phyloP scores from a whole-genome alignment of 2,329 filamentous ascomycete genomes.

The Colletotrichum shisoi region DNA sequence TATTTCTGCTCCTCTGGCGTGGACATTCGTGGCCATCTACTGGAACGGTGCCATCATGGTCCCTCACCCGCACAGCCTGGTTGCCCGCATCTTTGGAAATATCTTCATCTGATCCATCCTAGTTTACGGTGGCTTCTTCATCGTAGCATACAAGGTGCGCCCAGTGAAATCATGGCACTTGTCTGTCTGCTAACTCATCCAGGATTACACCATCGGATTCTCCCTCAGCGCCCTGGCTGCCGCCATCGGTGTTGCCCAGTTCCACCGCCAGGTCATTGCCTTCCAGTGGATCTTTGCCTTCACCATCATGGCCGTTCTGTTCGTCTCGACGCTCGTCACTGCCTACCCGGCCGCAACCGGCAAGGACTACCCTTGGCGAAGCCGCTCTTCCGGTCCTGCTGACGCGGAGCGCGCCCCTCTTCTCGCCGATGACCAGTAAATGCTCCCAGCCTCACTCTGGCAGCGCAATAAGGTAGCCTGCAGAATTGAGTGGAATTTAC shows the following conservation, averaged over 20 bases:
- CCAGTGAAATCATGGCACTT: not conserved
- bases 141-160: constrained; percentile 73
- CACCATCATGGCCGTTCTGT: constrained; percentile 77
- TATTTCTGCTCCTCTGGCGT: constrained; percentile 80
- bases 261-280: constrained; percentile 74
- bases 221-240: constrained; percentile 76
- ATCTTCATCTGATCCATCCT: constrained; percentile 87
- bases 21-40: constrained; percentile 86
- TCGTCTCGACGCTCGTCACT: constrained; percentile 71
- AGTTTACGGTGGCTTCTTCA: constrained; percentile 78
- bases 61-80: constrained; percentile 68
- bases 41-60: constrained; percentile 88
- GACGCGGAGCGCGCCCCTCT: constrained; percentile 70
- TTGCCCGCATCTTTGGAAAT: constrained; percentile 83
- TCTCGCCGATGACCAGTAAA: constrained; percentile 56
- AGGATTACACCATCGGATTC: constrained; percentile 81
- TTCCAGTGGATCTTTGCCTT: constrained; percentile 95
- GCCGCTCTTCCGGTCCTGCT: constrained; percentile 50
- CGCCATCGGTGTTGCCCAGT: constrained; percentile 79
- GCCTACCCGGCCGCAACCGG: constrained; percentile 71
- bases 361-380: constrained; percentile 61
- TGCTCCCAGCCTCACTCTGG: not conserved
- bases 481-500: constrained; percentile 3
- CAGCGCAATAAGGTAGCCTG: not conserved
- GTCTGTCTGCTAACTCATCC: constrained; percentile 25